These are phyloP conservation scores for Tetramitus jugosus DNA, from an alignment of 208 protist genomes.

Conservation along the genomic window DNA sequence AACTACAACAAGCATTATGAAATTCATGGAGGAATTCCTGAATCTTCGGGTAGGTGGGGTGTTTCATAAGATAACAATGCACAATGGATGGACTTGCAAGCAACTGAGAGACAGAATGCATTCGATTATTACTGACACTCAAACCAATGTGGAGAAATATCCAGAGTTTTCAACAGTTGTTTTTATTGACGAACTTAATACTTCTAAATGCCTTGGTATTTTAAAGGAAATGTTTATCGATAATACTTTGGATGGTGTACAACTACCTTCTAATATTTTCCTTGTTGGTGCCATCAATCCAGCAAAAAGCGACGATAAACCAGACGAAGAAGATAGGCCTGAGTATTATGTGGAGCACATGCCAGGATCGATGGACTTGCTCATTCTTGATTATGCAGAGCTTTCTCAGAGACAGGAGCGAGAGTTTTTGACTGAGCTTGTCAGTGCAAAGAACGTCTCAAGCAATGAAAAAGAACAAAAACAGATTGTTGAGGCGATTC, in stretches of 20 bases:
- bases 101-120: constrained; percentile 25
- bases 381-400: constrained; percentile 32
- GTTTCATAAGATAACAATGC: constrained; percentile 45
- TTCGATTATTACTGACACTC: constrained; percentile 10
- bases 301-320: neutral
- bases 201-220: constrained; percentile 21
- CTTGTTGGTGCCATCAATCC: constrained; percentile 47
- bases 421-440: constrained; percentile 29
- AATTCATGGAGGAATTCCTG: neutral
- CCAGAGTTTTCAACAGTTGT: constrained; percentile 27
- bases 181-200: constrained; percentile 50
- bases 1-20: neutral
- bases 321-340: neutral
- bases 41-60: neutral
- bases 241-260: constrained; percentile 33
- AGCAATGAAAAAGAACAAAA: neutral
- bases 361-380: constrained; percentile 30
- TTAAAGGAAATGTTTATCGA: constrained; percentile 48
- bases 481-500: neutral
- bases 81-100: constrained; percentile 29
- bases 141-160: neutral
- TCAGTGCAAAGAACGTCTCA: neutral
- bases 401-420: constrained; percentile 29
- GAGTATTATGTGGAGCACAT: constrained; percentile 27
- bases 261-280: constrained; percentile 40